Evolutionary conservation across 805 yeast species (phyloP), one percentile per base, ranked within the genome.

Genomic region (Wickerhamiella hasegawae): DNA sequence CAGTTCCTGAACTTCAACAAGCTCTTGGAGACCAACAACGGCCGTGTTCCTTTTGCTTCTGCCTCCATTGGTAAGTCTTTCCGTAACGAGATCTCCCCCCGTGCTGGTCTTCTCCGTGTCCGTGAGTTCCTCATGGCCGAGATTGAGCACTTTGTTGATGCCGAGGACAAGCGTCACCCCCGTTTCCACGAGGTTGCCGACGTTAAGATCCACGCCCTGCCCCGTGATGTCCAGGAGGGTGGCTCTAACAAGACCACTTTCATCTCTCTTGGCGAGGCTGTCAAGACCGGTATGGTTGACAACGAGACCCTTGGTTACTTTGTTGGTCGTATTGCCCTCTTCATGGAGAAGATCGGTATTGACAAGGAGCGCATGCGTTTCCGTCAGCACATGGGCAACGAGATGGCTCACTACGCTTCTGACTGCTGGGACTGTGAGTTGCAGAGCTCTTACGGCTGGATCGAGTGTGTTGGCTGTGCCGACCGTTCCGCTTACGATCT

Each of bases 351-450:
- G 57, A 82, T 90, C 53, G 99, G 99, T 65, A 84, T 85, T 46
- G 87, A 90, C 58, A 67, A 76, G 41, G 54, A 62, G 38, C 75
- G 83, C 53, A 62, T 90, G 57, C 75, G 99, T 60, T 90, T 90
- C 73, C 80, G 99, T 68, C 98, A 90, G 67, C 99, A 90, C 63
- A 76, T 90, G 93, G 69, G 76, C 49, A 90, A 90, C 58, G 99
- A 90, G 66, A 90, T 90, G 99, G 99, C 99, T 15, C 99, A 90
- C 60, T 90, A 90, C 59, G 98, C 98, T 41, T 76, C 93, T 47
- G 99, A 90, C 65, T 90, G 99, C 68, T 90, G 99, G 99, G 99
- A 90, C 64, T 96, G 94, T 45, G 99, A 90, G 66, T 68, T 90
- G 52, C 76, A 80, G 49, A 76, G 95, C 29, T 82, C 95, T 23